phyloP scores from a whole-genome alignment of 148 eudicot genomes.

The Cornus florida region DNA sequence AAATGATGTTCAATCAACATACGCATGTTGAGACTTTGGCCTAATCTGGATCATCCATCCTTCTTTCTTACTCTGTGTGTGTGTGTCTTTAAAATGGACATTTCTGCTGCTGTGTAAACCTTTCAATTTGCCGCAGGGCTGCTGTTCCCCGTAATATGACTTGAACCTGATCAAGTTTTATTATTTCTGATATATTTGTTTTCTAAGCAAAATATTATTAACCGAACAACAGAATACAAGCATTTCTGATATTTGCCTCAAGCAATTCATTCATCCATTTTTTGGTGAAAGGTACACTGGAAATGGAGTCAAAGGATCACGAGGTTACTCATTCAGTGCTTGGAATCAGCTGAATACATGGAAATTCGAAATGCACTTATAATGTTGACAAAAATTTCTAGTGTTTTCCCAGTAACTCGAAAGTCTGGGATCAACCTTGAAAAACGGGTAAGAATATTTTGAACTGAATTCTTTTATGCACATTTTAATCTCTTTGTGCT shows the following conservation, averaged over 20 bases:
- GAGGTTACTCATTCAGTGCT: slow-evolving; percentile 82
- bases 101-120: too few relatives aligned
- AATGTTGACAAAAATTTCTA: slow-evolving; percentile 80
- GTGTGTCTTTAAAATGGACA: too few relatives aligned
- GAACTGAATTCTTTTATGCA: neutral
- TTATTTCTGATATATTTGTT: neutral
- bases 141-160: too few relatives aligned
- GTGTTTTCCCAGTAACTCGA: slow-evolving; percentile 92
- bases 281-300: slow-evolving; percentile 75
- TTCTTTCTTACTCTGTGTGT: too few relatives aligned
- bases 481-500: neutral
- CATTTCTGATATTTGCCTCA: neutral
- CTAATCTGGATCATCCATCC: too few relatives aligned
- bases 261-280: neutral
- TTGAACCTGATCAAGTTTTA: neutral
- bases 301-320: slow-evolving; percentile 99
- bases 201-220: too few relatives aligned
- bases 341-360: slow-evolving; percentile 96
- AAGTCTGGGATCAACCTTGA: slow-evolving; percentile 98
- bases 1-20: too few relatives aligned
- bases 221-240: too few relatives aligned
- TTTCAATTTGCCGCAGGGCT: too few relatives aligned
- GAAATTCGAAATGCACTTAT: slow-evolving; percentile 95
- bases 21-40: too few relatives aligned
- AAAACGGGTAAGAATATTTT: slow-evolving; percentile 64